These are phyloP conservation scores for Zangia roseola DNA, from an alignment of 768 basidiomycete genomes.

Conservation along the genomic window DNA sequence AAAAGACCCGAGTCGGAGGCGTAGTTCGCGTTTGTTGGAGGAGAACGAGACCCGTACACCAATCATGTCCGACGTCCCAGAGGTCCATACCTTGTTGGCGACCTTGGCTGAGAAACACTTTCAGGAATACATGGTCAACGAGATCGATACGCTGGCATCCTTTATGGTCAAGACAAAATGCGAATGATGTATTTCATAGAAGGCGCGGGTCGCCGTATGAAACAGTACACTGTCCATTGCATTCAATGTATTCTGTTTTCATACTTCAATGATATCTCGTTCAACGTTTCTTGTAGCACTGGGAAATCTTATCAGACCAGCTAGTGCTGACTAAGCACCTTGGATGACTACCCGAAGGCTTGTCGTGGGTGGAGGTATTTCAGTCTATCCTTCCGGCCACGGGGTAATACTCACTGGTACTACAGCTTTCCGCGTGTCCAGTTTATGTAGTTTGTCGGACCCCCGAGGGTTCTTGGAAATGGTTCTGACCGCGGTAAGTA, in stretches of 20 bases:
- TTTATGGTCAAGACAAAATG: constrained; percentile 75
- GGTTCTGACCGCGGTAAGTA: background rate
- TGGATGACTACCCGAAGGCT: constrained; percentile 1
- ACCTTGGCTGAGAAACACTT: constrained; percentile 74
- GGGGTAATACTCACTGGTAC: background rate
- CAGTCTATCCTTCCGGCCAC: background rate
- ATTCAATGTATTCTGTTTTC: constrained; percentile 18
- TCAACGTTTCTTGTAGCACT: background rate
- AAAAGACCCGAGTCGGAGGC: constrained; percentile 55
- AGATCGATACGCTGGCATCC: constrained; percentile 77
- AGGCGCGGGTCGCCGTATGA: constrained; percentile 19
- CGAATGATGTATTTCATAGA: constrained; percentile 34
- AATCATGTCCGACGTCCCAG: constrained; percentile 66
- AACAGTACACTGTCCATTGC: constrained; percentile 3
- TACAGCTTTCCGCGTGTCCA: background rate
- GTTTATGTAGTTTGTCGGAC: background rate
- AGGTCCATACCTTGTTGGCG: constrained; percentile 66
- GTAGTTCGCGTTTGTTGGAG: constrained; percentile 73
- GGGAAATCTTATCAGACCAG: constrained; percentile 29
- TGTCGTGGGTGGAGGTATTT: background rate
- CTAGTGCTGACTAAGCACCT: constrained; percentile 23
- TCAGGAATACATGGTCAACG: constrained; percentile 57
- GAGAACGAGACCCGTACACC: constrained; percentile 59
- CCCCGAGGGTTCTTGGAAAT: background rate
- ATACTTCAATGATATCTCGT: too few relatives aligned